Evolutionary conservation across 352 stramenopile species (phyloP).

Genomic region (Peronospora tabacina): DNA sequence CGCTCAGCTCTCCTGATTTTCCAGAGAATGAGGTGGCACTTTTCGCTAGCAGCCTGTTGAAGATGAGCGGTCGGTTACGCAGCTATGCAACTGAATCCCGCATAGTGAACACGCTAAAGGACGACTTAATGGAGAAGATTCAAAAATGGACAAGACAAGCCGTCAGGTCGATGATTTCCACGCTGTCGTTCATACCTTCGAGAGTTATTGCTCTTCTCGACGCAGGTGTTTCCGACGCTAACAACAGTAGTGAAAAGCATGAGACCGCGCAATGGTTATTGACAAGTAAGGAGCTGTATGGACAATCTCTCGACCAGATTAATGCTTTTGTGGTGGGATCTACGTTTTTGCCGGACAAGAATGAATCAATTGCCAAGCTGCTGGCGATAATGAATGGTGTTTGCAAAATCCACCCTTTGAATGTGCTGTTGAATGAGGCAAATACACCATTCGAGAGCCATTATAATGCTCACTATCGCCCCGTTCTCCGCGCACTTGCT

Average conservation of each 20-base stretch:
- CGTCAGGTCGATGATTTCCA: constrained; percentile 23
- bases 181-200: constrained; percentile 30
- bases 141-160: constrained; percentile 37
- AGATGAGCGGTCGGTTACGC: constrained; percentile 33
- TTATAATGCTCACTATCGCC: constrained; percentile 42
- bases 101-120: constrained; percentile 25
- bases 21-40: constrained; percentile 28
- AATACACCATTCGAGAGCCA: constrained; percentile 28
- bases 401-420: constrained; percentile 30
- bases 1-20: constrained; percentile 37
- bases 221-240: constrained; percentile 14
- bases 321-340: constrained; percentile 19
- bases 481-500: constrained; percentile 31
- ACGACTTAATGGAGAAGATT: constrained; percentile 25
- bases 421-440: constrained; percentile 11
- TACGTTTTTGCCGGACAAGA: constrained; percentile 18
- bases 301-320: constrained; percentile 28
- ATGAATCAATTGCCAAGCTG: constrained; percentile 23
- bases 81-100: constrained; percentile 25
- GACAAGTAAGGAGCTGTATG: constrained; percentile 32
- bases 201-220: constrained; percentile 28
- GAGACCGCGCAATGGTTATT: constrained; percentile 29
- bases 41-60: constrained; percentile 39
- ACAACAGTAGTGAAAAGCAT: constrained; percentile 8
- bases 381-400: constrained; percentile 42